Percentiles rank a stretch among this genome's conserved stretches.
These are phyloP conservation scores for Fusarium veterinarium DNA, from an alignment of 2,329 filamentous ascomycete genomes.

Conservation along the genomic window DNA sequence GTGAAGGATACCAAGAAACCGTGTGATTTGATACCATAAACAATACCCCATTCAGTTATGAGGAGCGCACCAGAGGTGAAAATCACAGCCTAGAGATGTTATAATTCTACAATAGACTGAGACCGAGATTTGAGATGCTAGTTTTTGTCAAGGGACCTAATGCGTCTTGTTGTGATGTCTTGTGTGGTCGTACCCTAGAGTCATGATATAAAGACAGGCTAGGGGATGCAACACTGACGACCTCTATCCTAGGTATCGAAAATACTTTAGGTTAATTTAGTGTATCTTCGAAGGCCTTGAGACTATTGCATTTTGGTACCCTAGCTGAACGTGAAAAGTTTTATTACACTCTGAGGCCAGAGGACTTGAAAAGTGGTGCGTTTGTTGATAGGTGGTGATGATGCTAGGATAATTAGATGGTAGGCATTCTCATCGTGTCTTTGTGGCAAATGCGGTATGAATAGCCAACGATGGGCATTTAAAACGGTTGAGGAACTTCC, in stretches of 20 bases:
- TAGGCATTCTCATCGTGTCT: not conserved
- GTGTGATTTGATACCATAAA: slow-evolving; percentile 26
- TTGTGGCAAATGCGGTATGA: not conserved
- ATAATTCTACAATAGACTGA: slow-evolving; percentile 25
- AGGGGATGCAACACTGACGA: not conserved
- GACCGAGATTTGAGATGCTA: slow-evolving; percentile 5
- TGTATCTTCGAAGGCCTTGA: not conserved
- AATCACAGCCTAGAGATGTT: slow-evolving; percentile 15
- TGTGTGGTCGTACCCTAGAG: not conserved
- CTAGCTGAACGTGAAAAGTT: not conserved
- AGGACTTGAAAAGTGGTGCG: not conserved
- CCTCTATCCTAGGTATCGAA: not conserved
- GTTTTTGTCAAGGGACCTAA: not conserved
- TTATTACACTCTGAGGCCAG: not conserved
- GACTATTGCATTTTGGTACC: not conserved
- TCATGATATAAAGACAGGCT: not conserved
- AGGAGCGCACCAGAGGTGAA: not conserved
- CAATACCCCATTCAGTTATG: slow-evolving; percentile 34
- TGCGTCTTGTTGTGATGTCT: not conserved
- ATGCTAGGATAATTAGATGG: no score
- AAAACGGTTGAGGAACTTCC: not conserved
- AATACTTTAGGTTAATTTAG: not conserved
- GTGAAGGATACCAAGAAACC: slow-evolving; percentile 20
- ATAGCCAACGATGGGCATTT: not conserved
- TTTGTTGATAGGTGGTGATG: not conserved